Conservation (phyloP, 1,139 yeast species). For the Kodamaea alishanica region DNA sequence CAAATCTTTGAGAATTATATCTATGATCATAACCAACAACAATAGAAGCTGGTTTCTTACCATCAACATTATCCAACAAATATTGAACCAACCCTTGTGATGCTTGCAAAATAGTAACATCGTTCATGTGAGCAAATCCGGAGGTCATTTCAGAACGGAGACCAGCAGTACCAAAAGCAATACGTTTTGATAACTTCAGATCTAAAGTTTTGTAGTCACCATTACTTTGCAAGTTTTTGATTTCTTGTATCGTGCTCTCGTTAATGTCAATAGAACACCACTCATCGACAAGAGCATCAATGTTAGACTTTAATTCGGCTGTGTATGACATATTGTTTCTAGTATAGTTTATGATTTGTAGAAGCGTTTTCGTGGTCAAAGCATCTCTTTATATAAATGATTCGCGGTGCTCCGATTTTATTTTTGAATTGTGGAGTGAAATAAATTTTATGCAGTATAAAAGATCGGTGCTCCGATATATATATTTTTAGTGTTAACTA, state of each 20-base stretch:
- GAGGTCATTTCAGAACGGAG: slow-evolving; percentile 84
- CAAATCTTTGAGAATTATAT: slow-evolving; percentile 73
- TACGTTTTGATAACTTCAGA: slow-evolving; percentile 50
- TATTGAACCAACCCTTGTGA: slow-evolving; percentile 84
- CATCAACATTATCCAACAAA: slow-evolving; percentile 23
- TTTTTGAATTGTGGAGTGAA: too few relatives aligned
- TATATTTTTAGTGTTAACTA: neutral
- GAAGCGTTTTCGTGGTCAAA: too few relatives aligned
- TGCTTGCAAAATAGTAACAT: slow-evolving; percentile 84
- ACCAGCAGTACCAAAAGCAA: slow-evolving; percentile 93
- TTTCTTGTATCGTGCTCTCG: slow-evolving; percentile 53
- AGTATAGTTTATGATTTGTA: too few relatives aligned
- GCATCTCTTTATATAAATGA: too few relatives aligned
- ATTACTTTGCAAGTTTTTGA: slow-evolving; percentile 40
- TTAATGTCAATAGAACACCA: slow-evolving; percentile 46
- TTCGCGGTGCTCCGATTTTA: too few relatives aligned
- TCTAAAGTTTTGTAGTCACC: slow-evolving; percentile 46
- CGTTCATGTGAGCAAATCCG: slow-evolving; percentile 87
- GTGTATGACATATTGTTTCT: too few relatives aligned
- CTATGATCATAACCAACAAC: slow-evolving; percentile 94
- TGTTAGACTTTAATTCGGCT: neutral
- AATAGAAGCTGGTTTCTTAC: slow-evolving; percentile 36
- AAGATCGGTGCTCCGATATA: neutral
- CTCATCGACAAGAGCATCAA: slow-evolving; percentile 37
- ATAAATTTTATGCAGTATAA: too few relatives aligned